Evolutionary conservation across 2,329 filamentous ascomycete species (phyloP).

Genomic region (Apiospora rasikravindrae): DNA sequence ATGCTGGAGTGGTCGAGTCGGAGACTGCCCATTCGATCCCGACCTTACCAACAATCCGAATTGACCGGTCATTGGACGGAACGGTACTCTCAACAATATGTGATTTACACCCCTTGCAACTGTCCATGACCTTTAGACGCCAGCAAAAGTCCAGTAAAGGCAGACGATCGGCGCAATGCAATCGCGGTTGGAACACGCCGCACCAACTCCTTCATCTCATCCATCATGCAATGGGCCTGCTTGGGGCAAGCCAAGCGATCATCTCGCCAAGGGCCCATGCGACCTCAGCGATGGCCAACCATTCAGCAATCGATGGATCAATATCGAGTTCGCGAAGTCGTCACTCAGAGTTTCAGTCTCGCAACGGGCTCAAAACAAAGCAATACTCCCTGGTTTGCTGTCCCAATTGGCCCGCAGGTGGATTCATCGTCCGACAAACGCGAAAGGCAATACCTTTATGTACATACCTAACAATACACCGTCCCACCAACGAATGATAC

Average conservation of each 20-base stretch:
- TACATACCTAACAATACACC: neutral
- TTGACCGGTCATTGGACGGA: neutral
- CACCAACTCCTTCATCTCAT: constrained; percentile 4
- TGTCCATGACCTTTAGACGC: neutral
- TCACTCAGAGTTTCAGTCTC: neutral
- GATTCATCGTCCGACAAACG: constrained; percentile 4
- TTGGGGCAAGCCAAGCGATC: constrained; percentile 7
- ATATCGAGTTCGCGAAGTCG: neutral
- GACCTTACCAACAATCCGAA: neutral
- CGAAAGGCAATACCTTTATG: neutral
- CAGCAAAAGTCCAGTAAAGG: neutral
- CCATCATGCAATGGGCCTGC: constrained; percentile 4
- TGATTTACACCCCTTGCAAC: neutral
- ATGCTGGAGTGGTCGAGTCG: neutral
- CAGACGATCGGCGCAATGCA: constrained; percentile 7
- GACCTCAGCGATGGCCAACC: neutral
- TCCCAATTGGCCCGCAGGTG: neutral
- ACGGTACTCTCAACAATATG: neutral
- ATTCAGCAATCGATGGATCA: neutral
- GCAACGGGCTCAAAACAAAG: neutral
- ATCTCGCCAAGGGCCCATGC: neutral
- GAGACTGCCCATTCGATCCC: neutral
- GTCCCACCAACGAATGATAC: neutral
- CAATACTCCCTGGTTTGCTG: neutral
- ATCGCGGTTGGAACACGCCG: constrained; percentile 10